Base-by-base conservation (phyloP, 1,284 basidiomycete genomes). In the Sporisorium scitamineum region DNA sequence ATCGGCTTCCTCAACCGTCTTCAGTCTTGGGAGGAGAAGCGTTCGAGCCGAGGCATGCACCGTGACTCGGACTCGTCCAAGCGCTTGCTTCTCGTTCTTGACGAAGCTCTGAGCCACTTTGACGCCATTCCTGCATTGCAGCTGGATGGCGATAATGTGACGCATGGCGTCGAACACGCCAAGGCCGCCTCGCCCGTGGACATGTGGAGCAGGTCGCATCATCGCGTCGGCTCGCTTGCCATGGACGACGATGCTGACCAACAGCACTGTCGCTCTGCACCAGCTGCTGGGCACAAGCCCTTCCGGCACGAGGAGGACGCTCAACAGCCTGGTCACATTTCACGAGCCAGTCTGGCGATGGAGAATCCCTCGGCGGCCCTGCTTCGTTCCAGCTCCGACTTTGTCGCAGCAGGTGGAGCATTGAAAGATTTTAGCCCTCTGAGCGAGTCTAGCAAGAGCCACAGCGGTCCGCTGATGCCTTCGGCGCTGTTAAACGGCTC, bases 221-320 rank as follows among this genome's bases (percentile, higher is more conserved):
- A 60, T 22, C 60, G 60, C 7, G 54, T 67, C 6, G 65, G 63
- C 39, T 54, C 66, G 29, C 50, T 68, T 14, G 61, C 68, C 16
- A 16, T 66, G 52, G 58, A 70, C 10, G 62, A 59, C 8, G 54
- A 62, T 3, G 45, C 34, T 1, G 59, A 61, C n/a, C 58, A 76
- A 13, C 78, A 79, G 45, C 68, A 78, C 39, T 77, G 77, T 31
- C 79, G 66, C 51, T 80, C 79, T 14, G 78, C 79, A 8, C 79
- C 79, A 27, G 71, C 75, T 24, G 54, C 48, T 63, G 14, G 73
- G 58, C 6, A 62, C 53, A 18, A 45, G 51, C 26, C 14, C 34
- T 24, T 50, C 45, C 9, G 48, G 20, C 53, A 61, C 32, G 47
- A 47, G 13, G 29, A 16, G 2, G 29, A 39, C 53, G 42, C 41